These are phyloP conservation scores for Dactylorhiza incarnata DNA, from an alignment of 106 monocot genomes.

Conservation along the genomic window DNA sequence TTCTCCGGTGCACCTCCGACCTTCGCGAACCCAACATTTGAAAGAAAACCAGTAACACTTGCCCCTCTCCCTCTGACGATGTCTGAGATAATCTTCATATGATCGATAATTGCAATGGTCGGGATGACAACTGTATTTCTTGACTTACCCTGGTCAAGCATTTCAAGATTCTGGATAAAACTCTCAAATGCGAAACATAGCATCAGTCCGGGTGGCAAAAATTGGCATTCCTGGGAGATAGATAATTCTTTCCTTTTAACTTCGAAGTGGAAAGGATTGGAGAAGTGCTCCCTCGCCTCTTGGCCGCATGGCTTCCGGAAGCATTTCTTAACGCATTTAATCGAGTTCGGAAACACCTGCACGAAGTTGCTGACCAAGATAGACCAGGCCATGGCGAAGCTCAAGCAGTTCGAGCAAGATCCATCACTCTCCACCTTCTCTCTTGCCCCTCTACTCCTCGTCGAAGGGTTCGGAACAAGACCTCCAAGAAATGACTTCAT, in stretches of 20 bases:
- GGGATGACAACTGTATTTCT: not conserved
- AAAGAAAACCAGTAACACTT: slow-evolving; percentile 39
- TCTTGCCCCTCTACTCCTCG: slow-evolving; percentile 9
- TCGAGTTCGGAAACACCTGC: slow-evolving; percentile 36
- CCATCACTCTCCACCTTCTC: slow-evolving; percentile 13
- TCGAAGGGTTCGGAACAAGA: slow-evolving; percentile 18
- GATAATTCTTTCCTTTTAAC: not conserved
- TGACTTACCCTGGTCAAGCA: slow-evolving; percentile 9
- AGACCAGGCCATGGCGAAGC: slow-evolving; percentile 28
- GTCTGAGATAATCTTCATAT: slow-evolving; percentile 25
- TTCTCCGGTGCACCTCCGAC: slow-evolving; percentile 35
- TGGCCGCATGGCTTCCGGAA: slow-evolving; percentile 19
- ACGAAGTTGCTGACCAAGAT: slow-evolving; percentile 29
- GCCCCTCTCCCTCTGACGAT: slow-evolving; percentile 35
- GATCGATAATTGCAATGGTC: slow-evolving; percentile 17
- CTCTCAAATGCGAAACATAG: slow-evolving; percentile 28
- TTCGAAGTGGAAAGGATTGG: slow-evolving; percentile 7
- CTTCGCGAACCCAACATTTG: slow-evolving; percentile 51
- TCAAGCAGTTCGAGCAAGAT: slow-evolving; percentile 40
- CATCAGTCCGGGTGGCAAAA: slow-evolving; percentile 25
- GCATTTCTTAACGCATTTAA: slow-evolving; percentile 48
- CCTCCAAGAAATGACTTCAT: slow-evolving; percentile 19
- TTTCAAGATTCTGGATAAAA: slow-evolving; percentile 33
- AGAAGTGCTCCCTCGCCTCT: slow-evolving; percentile 4
- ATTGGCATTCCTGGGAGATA: slow-evolving; percentile 4